phyloP scores from a whole-genome alignment of 2,329 filamentous ascomycete species.

The Colletotrichum liriopes region DNA sequence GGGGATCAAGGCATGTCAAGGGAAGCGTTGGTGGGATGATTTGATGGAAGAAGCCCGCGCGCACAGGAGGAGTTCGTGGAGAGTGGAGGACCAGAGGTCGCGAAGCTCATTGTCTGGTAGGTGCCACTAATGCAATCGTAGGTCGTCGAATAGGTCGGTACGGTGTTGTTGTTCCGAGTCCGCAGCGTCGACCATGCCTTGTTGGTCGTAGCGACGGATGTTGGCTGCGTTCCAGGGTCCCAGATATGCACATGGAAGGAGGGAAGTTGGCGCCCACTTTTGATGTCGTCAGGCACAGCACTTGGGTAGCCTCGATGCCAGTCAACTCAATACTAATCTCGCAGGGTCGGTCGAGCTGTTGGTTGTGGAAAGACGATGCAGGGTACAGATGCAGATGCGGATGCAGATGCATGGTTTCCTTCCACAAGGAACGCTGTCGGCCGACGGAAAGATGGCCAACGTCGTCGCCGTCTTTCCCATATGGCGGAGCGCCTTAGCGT shows the following conservation, averaged over 20 bases:
- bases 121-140: slow-evolving; percentile 14
- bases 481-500: not conserved
- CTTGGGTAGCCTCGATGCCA: not conserved
- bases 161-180: not conserved
- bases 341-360: not conserved
- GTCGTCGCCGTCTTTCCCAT: not conserved
- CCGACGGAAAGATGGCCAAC: not conserved
- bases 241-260: slow-evolving; percentile 22
- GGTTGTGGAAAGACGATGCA: not conserved
- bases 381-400: not conserved
- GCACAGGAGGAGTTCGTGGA: slow-evolving; percentile 20
- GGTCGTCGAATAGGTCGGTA: not conserved
- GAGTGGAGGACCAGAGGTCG: slow-evolving; percentile 24
- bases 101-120: slow-evolving; percentile 1
- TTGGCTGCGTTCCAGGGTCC: slow-evolving; percentile 24
- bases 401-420: not conserved
- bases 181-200: not conserved
- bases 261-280: slow-evolving; percentile 1
- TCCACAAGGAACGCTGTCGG: not conserved
- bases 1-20: slow-evolving; percentile 27
- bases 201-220: slow-evolving; percentile 10
- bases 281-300: slow-evolving; percentile 6
- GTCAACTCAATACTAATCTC: not conserved
- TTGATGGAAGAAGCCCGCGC: not conserved
- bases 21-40: slow-evolving; percentile 13